These are phyloP conservation scores for Pleoardoris graminearum DNA, from an alignment of 2,329 filamentous ascomycete species.

Conservation along the genomic window DNA sequence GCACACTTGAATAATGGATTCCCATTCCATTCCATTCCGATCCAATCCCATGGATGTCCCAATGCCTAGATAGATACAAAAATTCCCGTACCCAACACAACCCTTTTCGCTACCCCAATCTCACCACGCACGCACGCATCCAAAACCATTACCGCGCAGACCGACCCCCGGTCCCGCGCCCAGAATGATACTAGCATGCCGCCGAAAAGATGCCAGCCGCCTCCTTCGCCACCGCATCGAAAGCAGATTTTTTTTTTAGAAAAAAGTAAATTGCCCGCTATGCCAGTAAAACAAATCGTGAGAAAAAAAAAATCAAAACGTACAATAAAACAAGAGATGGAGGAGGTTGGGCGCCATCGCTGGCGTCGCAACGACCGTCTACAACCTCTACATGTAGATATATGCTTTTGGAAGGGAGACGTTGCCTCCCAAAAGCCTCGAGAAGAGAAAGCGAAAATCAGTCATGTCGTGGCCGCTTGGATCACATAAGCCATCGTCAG, in stretches of 20 bases:
- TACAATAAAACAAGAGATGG: conserved; percentile 4
- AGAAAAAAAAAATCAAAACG: conserved; percentile 19
- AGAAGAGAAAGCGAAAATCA: neutral
- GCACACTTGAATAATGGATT: too few species aligned
- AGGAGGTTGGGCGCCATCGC: conserved; percentile 1
- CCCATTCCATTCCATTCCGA: neutral
- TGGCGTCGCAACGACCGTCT: neutral
- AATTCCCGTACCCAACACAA: neutral
- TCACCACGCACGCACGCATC: neutral
- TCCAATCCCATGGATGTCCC: neutral
- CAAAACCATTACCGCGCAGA: conserved; percentile 2
- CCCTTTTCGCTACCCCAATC: neutral
- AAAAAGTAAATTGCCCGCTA: conserved; percentile 38
- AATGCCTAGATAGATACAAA: conserved; percentile 1
- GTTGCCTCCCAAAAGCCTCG: neutral
- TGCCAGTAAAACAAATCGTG: conserved; percentile 45
- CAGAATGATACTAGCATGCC: neutral
- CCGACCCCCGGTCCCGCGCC: too few species aligned
- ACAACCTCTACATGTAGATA: neutral
- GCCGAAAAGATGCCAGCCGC: conserved; percentile 1
- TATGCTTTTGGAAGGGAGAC: too few species aligned
- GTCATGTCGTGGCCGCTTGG: conserved; percentile 24
- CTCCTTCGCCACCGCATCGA: too few species aligned
- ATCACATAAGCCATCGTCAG: conserved; percentile 34
- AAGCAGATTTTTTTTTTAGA: too few species aligned